phyloP scores from a whole-genome alignment of 768 basidiomycete species.

The Flagelloscypha sp. region DNA sequence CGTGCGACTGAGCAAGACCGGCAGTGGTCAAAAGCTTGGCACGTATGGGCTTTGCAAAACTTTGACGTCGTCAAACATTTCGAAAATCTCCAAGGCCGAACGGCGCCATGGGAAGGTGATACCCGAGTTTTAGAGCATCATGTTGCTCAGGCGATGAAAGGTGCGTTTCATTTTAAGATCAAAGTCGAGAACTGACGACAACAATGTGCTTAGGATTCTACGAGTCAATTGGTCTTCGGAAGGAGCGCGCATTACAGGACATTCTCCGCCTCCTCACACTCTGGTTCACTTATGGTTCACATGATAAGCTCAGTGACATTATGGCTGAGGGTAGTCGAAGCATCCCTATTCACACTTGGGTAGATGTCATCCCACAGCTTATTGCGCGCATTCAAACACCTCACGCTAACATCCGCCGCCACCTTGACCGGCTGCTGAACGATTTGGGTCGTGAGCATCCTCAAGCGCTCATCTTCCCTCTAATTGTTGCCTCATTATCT shows the following conservation, averaged over 20 bases:
- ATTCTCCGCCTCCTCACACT: constrained; percentile 51
- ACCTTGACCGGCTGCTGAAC: constrained; percentile 46
- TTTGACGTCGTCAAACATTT: constrained; percentile 51
- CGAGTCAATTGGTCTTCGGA: constrained; percentile 49
- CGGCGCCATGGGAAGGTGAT: constrained; percentile 27
- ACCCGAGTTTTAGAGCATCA: constrained; percentile 36
- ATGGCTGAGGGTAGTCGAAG: constrained; percentile 45
- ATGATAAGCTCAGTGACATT: constrained; percentile 44
- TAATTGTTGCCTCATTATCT: constrained; percentile 58
- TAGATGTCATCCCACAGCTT: constrained; percentile 64
- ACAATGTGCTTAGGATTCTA: constrained; percentile 34
- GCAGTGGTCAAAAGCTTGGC: constrained; percentile 65
- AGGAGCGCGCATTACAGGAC: constrained; percentile 53
- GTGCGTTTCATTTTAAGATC: constrained; percentile 23
- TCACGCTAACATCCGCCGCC: constrained; percentile 39
- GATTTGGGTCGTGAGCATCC: constrained; percentile 59
- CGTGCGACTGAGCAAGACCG: constrained; percentile 52
- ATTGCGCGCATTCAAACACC: constrained; percentile 64
- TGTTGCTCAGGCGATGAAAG: constrained; percentile 47
- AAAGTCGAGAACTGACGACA: too few species aligned
- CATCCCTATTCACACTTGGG: constrained; percentile 58
- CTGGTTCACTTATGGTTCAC: constrained; percentile 60
- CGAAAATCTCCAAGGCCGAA: constrained; percentile 29
- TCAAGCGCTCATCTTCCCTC: constrained; percentile 53
- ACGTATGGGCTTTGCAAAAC: constrained; percentile 57